A percentile compares a stretch with the other conserved stretches of the same genome.
Conservation (phyloP, 2,329 filamentous ascomycete genomes). For the Diaporthe amygdali region DNA sequence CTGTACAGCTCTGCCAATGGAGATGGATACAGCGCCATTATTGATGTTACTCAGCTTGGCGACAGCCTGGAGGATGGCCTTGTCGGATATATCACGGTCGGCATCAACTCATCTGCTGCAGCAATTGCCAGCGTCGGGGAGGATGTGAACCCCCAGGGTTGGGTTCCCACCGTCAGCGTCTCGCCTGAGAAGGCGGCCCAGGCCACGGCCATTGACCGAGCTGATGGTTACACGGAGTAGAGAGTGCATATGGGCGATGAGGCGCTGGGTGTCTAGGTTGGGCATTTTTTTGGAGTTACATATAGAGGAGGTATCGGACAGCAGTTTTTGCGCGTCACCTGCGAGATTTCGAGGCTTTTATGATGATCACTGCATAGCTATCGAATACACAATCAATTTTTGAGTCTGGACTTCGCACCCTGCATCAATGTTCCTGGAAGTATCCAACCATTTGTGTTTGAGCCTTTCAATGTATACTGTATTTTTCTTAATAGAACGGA, state of each 20-base stretch:
- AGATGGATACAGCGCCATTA: constrained; percentile 47
- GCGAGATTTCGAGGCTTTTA: neutral
- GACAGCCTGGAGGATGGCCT: constrained; percentile 54
- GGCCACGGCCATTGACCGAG: constrained; percentile 1
- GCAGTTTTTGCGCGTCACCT: neutral
- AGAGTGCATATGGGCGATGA: neutral
- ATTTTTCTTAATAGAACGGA: too few species aligned
- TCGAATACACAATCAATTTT: neutral
- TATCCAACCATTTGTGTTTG: too few species aligned
- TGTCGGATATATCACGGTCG: constrained; percentile 56
- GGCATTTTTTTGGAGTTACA: neutral
- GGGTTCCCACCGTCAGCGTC: constrained; percentile 9
- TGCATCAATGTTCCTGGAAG: too few species aligned
- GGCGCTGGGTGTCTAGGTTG: neutral
- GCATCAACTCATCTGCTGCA: constrained; percentile 46
- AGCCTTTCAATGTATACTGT: too few species aligned
- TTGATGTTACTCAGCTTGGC: constrained; percentile 62
- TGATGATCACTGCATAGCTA: neutral
- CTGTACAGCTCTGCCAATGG: constrained; percentile 46
- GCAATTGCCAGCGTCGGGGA: neutral
- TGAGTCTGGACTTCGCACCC: neutral
- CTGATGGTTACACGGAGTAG: constrained; percentile 8
- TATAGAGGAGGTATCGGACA: neutral
- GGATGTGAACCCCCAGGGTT: constrained; percentile 7
- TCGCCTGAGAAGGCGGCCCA: constrained; percentile 9